Evolutionary conservation across 768 basidiomycete species (phyloP).

Genomic region (Rhizopogon roseolus): DNA sequence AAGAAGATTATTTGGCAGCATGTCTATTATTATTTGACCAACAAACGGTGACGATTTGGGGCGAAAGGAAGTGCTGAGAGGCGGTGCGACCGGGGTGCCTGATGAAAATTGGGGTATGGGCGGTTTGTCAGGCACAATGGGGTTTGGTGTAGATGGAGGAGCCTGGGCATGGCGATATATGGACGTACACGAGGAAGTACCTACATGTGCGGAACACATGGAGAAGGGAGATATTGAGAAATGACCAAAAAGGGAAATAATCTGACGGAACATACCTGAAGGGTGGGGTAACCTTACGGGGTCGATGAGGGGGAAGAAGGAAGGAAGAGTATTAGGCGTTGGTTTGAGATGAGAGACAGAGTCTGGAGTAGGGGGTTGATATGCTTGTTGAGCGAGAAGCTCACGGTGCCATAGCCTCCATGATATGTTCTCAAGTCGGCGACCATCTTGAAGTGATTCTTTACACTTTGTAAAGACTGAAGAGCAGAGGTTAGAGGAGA

Average conservation of each 20-base stretch:
- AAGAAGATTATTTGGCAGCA: conserved; percentile 42
- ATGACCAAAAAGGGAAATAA: conserved; percentile 7
- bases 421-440: conserved; percentile 78
- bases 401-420: conserved; percentile 84
- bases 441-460: conserved; percentile 73
- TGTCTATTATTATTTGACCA: conserved; percentile 53
- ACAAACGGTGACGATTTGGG: conserved; percentile 24
- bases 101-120: conserved; percentile 17
- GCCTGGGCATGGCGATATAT: conserved; percentile 27
- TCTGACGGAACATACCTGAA: conserved; percentile 13
- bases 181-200: conserved; percentile 15
- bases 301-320: conserved; percentile 22
- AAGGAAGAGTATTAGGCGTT: conserved; percentile 16
- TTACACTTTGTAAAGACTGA: conserved; percentile 85
- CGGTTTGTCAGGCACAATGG: conserved; percentile 25
- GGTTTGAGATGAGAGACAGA: conserved; percentile 15
- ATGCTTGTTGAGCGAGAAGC: conserved; percentile 32
- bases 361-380: conserved; percentile 24
- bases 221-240: conserved; percentile 11
- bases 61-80: conserved; percentile 6
- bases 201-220: conserved; percentile 14
- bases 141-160: conserved; percentile 12
- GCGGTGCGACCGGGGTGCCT: conserved; percentile 9
- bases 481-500: conserved; percentile 7
- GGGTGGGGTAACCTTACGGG: conserved; percentile 10